Base-by-base conservation (phyloP, 148 eudicot species). In the Persicaria maculosa region DNA sequence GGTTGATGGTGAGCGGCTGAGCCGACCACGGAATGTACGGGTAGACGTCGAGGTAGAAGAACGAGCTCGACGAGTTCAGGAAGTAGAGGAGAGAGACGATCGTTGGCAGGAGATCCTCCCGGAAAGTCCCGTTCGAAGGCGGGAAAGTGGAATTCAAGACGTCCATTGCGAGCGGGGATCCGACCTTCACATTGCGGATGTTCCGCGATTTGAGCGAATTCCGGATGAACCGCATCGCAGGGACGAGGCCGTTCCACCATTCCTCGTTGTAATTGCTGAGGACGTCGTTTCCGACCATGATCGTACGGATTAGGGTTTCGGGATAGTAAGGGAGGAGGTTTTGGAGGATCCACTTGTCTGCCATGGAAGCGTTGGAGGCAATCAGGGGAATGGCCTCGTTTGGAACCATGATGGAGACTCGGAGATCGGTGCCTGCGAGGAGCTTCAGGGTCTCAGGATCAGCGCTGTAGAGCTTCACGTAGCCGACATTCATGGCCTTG, bases 161-260 rank as follows among this genome's bases (percentile, higher is more conserved):
- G 20, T 89, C 92, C 91, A 93, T 91, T 12, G 91, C 98, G n/a
- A 91, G 72, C 14, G 98, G 98, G 4, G 94, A 83, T n/a, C 97
- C 89, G 9, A 93, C 75, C 72, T 93, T 93, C 6, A 93, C 85
- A 77, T 91, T 82, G 22, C 77, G 78, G 46, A 93, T 81, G 62
- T 83, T 77, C 4, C 82, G 82, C 4, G 71, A 11, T 4, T n/a
- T 59, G 4, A 93, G 75, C 4, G 86, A 74, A 44, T 65, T 72
- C 72, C 80, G 74, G 69, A 93, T 81, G 20, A 73, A 77, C 2
- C 65, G 71, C 89, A 93, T 91, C 54, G 93, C 91, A 10, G 90
- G 90, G 3, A 93, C 91, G 2, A 91, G 87, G 71, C 84, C 79
- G 0, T 16, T 67, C 94, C 94, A 88, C 47, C 76, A 75, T 1